Conservation (phyloP, 1,139 yeast species). For the Lodderomyces metapsilosis region DNA sequence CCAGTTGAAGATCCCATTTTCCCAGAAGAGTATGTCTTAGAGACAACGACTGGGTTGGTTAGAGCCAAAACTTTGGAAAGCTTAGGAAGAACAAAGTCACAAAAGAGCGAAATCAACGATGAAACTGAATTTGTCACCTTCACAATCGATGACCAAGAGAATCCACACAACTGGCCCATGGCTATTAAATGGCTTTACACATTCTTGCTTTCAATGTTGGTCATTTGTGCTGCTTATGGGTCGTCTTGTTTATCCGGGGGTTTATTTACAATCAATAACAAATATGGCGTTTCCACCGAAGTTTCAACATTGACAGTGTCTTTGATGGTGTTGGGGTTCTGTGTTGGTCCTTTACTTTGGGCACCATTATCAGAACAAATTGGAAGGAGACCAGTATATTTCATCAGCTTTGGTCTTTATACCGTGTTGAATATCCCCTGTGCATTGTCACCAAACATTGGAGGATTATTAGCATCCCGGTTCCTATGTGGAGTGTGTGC, state of each 20-base stretch:
- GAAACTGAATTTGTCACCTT: constrained; percentile 84
- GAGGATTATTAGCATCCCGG: constrained; percentile 74
- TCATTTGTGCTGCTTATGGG: constrained; percentile 86
- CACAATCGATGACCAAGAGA: constrained; percentile 71
- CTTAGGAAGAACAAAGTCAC: constrained; percentile 53
- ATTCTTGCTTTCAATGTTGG: constrained; percentile 60
- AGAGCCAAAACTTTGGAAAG: constrained; percentile 70
- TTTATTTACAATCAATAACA: constrained; percentile 58
- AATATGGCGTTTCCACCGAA: constrained; percentile 68
- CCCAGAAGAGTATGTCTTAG: constrained; percentile 89
- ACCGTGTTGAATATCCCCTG: constrained; percentile 84
- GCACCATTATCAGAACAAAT: constrained; percentile 85
- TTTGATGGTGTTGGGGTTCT: constrained; percentile 84
- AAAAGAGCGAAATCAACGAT: constrained; percentile 27
- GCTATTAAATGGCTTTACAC: constrained; percentile 66
- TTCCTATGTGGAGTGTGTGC: constrained; percentile 87
- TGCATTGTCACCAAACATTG: constrained; percentile 82
- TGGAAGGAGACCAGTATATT: constrained; percentile 84
- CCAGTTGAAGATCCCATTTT: constrained; percentile 65
- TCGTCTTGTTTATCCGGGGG: constrained; percentile 91
- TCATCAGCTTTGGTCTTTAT: constrained; percentile 71
- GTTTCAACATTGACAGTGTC: constrained; percentile 81
- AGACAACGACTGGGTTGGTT: constrained; percentile 83
- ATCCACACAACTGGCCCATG: constrained; percentile 81
- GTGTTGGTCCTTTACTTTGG: constrained; percentile 87